Conservation (phyloP, 2,329 filamentous ascomycete genomes). For the Conoideocrella luteorostrata region DNA sequence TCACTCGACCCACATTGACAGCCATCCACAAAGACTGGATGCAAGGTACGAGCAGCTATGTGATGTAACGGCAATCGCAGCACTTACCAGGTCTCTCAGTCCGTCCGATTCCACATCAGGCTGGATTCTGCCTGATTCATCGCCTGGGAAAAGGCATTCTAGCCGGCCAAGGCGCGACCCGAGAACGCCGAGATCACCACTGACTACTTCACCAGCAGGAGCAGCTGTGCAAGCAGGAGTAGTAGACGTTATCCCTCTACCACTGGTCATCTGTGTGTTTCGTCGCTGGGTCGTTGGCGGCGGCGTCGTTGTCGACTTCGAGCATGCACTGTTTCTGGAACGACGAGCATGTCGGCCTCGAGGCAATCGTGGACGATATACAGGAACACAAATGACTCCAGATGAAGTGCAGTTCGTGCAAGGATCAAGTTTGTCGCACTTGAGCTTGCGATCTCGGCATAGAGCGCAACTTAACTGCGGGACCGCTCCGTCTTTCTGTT, state of each 20-base stretch:
- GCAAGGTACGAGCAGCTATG: too few relatives aligned
- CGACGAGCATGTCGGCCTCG: conserved; percentile 14
- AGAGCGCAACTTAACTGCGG: conserved; percentile 13
- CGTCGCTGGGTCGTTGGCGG: neutral
- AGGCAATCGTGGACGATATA: conserved; percentile 12
- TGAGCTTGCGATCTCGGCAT: conserved; percentile 16
- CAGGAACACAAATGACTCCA: conserved; percentile 11
- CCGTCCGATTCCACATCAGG: neutral
- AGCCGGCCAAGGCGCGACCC: neutral
- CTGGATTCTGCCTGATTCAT: neutral
- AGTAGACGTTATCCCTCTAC: neutral
- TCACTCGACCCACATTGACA: neutral
- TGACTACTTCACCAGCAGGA: neutral
- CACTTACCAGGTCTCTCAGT: neutral
- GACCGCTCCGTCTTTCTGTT: conserved; percentile 5
- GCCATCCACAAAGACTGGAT: neutral
- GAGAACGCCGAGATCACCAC: neutral
- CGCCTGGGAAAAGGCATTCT: neutral
- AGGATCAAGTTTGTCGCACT: conserved; percentile 17
- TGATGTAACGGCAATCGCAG: neutral
- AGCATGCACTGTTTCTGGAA: conserved; percentile 1
- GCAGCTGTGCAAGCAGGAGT: neutral
- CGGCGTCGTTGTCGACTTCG: conserved; percentile 1
- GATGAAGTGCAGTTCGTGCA: conserved; percentile 15
- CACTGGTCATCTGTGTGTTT: neutral